Evolutionary conservation across 306 rosid genomes (phyloP), one percentile per base, ranked within the genome.

Genomic region (Cicer pinnatifidum): DNA sequence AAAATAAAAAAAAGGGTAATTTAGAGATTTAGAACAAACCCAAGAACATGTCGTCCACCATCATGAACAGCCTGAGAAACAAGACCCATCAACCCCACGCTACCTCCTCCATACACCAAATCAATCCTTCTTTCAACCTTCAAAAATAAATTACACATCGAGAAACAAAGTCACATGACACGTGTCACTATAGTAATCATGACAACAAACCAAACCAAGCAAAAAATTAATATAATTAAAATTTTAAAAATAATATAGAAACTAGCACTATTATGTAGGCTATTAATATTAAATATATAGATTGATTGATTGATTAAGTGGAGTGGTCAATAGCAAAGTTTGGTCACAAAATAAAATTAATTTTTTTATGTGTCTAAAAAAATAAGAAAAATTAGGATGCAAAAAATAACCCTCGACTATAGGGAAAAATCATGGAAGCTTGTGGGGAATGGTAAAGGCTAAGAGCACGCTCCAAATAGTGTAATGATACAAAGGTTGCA

Each of bases 11-110:
- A 69, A 12, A 75, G 8, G 7, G 41, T 5, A 16, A 45, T 56
- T 40, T 44, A 47, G 61, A 78, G 67, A 28, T 28, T 28, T 28
- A 28, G 35, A 53, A 85, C 86, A 82, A 81, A 95, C 99, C 99
- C 97, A 75, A 95, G 86, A 83, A 95, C 99, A 92, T 95, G 97
- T 67, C 97, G 99, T 72, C 99, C 99, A 69, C 99, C 99, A 95
- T 95, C 99, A 95, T 92, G 99, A 85, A 92, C 99, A 35, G 97
- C 99, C 92, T 90, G 97, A 82, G 99, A 95, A 90, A 95, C 93
- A 19, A 95, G 96, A 75, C 99, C 99, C 99, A 92, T 92, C 84
- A 92, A 54, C 46, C 99, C 99, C 92, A 95, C 93, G 89, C 99
- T 95, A 75, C 99, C 99, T 78, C 99, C 99, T 73, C 99, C 99